Evolutionary conservation across 352 stramenopile species (phyloP).

Genomic region (Phytophthora sp.): DNA sequence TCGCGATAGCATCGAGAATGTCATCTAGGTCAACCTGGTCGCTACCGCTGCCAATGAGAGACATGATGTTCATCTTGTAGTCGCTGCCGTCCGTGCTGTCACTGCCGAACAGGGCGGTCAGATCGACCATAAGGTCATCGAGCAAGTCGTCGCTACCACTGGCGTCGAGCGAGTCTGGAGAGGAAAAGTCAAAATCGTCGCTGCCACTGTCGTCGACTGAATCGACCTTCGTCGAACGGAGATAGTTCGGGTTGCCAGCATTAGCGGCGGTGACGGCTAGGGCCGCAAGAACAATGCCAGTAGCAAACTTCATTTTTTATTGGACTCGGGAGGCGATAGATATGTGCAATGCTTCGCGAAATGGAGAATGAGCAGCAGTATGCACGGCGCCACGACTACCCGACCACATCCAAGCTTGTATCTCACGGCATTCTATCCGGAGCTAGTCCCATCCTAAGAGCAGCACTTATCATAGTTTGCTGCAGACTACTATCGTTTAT

Average conservation of each 20-base stretch:
- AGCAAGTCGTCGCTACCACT: slow-evolving; percentile 15
- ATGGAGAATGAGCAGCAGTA: slow-evolving; percentile 32
- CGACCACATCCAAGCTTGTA: slow-evolving; percentile 28
- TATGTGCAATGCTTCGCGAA: slow-evolving; percentile 27
- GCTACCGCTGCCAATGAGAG: slow-evolving; percentile 30
- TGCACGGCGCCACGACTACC: background rate
- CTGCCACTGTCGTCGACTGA: slow-evolving; percentile 15
- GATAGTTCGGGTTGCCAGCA: slow-evolving; percentile 21
- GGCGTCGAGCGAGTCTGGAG: slow-evolving; percentile 15
- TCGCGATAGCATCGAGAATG: slow-evolving; percentile 26
- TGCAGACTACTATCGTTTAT: slow-evolving; percentile 31
- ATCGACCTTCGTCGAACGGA: slow-evolving; percentile 9
- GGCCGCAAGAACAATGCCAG: slow-evolving; percentile 30
- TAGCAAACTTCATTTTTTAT: slow-evolving; percentile 36
- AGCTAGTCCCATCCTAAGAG: slow-evolving; percentile 36
- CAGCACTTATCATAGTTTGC: slow-evolving; percentile 11
- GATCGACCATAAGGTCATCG: slow-evolving; percentile 27
- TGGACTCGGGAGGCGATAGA: slow-evolving; percentile 14
- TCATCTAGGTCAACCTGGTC: slow-evolving; percentile 31
- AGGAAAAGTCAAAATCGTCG: slow-evolving; percentile 20
- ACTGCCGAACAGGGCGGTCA: slow-evolving; percentile 31
- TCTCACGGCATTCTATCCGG: slow-evolving; percentile 27
- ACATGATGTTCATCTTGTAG: slow-evolving; percentile 27
- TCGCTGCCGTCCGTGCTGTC: slow-evolving; percentile 20
- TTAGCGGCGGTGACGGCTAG: slow-evolving; percentile 25